Base-by-base conservation (phyloP, 371 early-diverging fungal species). In the Mortierella sp. region DNA sequence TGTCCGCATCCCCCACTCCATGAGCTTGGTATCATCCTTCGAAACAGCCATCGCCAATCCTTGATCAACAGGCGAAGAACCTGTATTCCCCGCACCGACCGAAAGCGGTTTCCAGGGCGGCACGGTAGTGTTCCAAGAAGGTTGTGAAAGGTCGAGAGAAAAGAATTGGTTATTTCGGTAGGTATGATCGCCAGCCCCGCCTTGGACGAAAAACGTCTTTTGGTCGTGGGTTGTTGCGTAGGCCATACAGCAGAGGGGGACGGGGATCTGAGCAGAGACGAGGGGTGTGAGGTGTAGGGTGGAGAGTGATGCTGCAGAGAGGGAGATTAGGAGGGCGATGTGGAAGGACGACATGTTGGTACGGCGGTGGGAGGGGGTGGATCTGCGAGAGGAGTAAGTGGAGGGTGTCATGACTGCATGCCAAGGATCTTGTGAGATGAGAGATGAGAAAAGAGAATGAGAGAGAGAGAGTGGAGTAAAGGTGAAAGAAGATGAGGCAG, bases 81-180 rank as follows among this genome's bases (percentile, higher is more conserved):
- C 11, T n/a, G 14, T 16, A 16, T 6, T 29, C n/a, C 56, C 74
- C 0, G 8, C 38, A 38, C 74, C 58, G 14, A 74, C 16, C 1
- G 74, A 18, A 44, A 74, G 60, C 14, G n/a, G 12, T 38, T 58
- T 74, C 74, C 74, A 74, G 11, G 74, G 58, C 12, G 74, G 74
- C 3, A 0, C 32, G 1, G 74, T 44, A 2, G 74, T 58, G 29
- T 74, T 43, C 74, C 74, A 74, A 21, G 41, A 38, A 5, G 27
- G 49, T 18, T 46, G 74, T 21, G 74, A 58, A 27, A 74, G 74
- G 55, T 74, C 74, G 55, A 74, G 74, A 18, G 56, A 56, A n/a
- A 74, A 74, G 56, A 74, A 58, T 29, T 74, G 74, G 29, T 46
- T 74, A 16, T 51, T 41, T 0, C 0, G 4, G 1, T 11, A 2